Conservation (phyloP, 192 early-diverging fungal genomes). For the Coemansia asiatica region DNA sequence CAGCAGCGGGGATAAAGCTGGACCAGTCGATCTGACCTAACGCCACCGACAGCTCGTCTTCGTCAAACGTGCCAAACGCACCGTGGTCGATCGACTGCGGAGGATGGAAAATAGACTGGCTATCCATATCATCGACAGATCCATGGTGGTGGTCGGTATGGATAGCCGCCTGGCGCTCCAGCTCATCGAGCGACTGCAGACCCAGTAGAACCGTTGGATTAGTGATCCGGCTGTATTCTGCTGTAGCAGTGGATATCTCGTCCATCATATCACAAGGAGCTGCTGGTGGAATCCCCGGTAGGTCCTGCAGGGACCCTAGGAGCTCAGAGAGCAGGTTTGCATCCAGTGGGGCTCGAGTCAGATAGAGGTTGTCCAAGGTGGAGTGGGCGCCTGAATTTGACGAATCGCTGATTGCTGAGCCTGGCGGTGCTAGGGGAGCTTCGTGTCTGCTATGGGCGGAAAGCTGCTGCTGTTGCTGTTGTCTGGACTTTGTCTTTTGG, state of each 20-base stretch:
- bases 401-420: background rate
- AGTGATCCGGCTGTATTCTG: constrained; percentile 6
- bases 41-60: constrained; percentile 47
- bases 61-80: constrained; percentile 27
- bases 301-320: constrained; percentile 15
- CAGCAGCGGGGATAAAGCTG: background rate
- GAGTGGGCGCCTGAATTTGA: background rate
- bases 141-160: background rate
- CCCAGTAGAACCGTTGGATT: constrained; percentile 28
- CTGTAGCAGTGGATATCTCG: background rate
- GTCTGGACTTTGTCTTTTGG: background rate
- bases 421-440: background rate
- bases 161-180: constrained; percentile 38
- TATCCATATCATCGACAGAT: background rate
- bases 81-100: background rate
- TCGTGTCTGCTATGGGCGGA: background rate
- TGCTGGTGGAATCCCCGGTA: background rate
- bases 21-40: constrained; percentile 49
- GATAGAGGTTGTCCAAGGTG: constrained; percentile 3
- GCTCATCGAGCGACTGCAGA: constrained; percentile 41
- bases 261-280: background rate
- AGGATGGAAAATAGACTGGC: too few relatives aligned
- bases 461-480: background rate
- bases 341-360: constrained; percentile 14
- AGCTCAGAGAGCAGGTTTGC: constrained; percentile 19